Conservation (phyloP, 1,139 yeast genomes). For the Suhomyces terraborum region DNA sequence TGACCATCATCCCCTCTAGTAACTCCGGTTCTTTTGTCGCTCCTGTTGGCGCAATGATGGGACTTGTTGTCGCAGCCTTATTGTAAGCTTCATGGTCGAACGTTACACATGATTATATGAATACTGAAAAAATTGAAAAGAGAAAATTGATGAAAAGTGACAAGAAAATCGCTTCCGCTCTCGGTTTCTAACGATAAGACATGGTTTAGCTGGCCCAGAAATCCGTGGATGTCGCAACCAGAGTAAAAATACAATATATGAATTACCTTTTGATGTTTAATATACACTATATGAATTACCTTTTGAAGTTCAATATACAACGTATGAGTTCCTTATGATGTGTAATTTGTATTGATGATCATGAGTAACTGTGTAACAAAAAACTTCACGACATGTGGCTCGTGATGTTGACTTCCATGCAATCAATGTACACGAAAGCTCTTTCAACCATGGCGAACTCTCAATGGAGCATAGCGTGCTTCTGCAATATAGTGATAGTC, state of each 20-base stretch:
- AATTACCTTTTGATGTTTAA: no score
- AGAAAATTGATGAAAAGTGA: no score
- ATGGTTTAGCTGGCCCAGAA: no score
- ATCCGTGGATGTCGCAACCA: no score
- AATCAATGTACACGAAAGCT: slow-evolving; percentile 81
- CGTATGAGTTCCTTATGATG: no score
- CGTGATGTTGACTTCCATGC: slow-evolving; percentile 54
- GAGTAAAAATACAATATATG: no score
- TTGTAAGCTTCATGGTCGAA: slow-evolving; percentile 10
- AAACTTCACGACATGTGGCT: slow-evolving; percentile 45
- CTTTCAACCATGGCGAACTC: slow-evolving; percentile 72
- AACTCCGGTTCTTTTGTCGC: slow-evolving; percentile 15
- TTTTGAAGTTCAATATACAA: no score
- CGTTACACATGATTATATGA: not conserved
- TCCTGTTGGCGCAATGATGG: slow-evolving; percentile 21
- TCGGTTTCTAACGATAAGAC: no score
- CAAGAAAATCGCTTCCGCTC: no score
- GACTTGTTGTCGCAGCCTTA: slow-evolving; percentile 20
- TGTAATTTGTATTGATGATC: slow-evolving; percentile 1
- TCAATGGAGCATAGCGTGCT: slow-evolving; percentile 77
- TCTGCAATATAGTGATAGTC: slow-evolving; percentile 83
- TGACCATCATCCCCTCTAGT: slow-evolving; percentile 8
- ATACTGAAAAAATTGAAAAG: no score
- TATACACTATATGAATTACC: no score
- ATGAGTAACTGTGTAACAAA: not conserved